Evolutionary conservation across 257 asterid genomes (phyloP).

Genomic region (Lavandula angustifolia): DNA sequence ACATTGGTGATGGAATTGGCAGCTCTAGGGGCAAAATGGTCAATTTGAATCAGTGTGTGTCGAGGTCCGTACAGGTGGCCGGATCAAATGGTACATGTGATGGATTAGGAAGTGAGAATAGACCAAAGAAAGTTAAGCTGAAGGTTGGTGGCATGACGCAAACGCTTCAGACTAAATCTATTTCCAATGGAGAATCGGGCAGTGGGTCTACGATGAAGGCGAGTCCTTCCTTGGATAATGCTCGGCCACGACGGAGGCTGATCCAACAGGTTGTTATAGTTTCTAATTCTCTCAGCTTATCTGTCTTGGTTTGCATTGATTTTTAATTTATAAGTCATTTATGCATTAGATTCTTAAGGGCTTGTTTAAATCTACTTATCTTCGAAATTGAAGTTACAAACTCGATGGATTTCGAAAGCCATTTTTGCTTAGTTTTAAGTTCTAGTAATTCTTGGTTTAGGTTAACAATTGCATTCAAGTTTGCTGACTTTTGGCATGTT

Average conservation of each 20-base stretch:
- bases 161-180: conserved; percentile 70
- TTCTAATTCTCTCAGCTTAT: conserved; percentile 12
- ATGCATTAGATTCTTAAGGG: conserved; percentile 2
- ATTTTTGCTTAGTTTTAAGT: conserved; percentile 4
- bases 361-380: conserved; percentile 11
- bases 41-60: conserved; percentile 74
- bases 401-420: conserved; percentile 7
- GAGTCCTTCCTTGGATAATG: conserved; percentile 51
- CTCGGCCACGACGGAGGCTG: conserved; percentile 51
- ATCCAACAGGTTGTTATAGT: conserved; percentile 53
- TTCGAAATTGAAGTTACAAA: neutral
- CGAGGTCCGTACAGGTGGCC: conserved; percentile 58
- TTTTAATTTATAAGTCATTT: neutral
- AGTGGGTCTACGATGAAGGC: conserved; percentile 48
- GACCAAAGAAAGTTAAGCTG: conserved; percentile 68
- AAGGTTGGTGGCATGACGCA: conserved; percentile 90
- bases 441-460: conserved; percentile 20
- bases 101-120: conserved; percentile 61
- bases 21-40: conserved; percentile 67
- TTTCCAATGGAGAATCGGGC: conserved; percentile 54
- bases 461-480: conserved; percentile 33
- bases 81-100: conserved; percentile 46
- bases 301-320: conserved; percentile 19
- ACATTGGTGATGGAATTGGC: conserved; percentile 51
- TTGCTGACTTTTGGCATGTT: conserved; percentile 33